A percentile compares a stretch with the other conserved stretches of the same genome.
These are phyloP conservation scores for Leccinum pellstonianum DNA, from an alignment of 768 basidiomycete species.

Conservation along the genomic window DNA sequence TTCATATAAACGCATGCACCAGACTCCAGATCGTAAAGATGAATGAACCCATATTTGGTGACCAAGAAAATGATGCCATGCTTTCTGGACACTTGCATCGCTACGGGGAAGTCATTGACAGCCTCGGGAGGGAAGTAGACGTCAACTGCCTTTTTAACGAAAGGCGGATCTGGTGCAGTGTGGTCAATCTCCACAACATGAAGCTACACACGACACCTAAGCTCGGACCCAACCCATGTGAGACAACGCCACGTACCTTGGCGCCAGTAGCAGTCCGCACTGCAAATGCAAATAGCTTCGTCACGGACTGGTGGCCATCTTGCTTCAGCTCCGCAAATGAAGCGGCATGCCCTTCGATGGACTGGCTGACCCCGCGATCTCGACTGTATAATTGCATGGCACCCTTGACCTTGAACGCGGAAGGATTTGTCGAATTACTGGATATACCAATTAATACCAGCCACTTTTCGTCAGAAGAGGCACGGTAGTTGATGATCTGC, in stretches of 20 bases:
- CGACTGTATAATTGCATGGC: slow-evolving; percentile 96
- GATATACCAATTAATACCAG: slow-evolving; percentile 94
- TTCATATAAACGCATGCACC: slow-evolving; percentile 99
- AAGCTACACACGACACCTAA: slow-evolving; percentile 52
- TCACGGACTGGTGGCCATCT: slow-evolving; percentile 81
- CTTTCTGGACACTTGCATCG: slow-evolving; percentile 97
- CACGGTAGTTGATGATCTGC: slow-evolving; percentile 98
- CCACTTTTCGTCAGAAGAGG: slow-evolving; percentile 94
- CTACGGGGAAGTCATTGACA: slow-evolving; percentile 97
- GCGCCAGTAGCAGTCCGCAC: slow-evolving; percentile 97
- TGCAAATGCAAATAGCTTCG: slow-evolving; percentile 93
- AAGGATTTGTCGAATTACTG: slow-evolving; percentile 87
- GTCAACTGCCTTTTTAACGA: slow-evolving; percentile 96
- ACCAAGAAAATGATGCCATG: slow-evolving; percentile 97
- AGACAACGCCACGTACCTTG: slow-evolving; percentile 59
- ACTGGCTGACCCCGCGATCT: slow-evolving; percentile 91
- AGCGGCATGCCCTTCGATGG: slow-evolving; percentile 98
- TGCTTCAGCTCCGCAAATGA: slow-evolving; percentile 90
- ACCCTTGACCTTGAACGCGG: slow-evolving; percentile 98
- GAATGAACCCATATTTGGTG: slow-evolving; percentile 99
- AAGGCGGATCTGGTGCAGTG: slow-evolving; percentile 85
- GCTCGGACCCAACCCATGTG: background rate
- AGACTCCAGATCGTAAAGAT: slow-evolving; percentile 96
- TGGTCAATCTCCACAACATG: slow-evolving; percentile 99
- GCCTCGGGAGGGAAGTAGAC: slow-evolving; percentile 99